phyloP scores from a whole-genome alignment of 176 grass and related monocot species.

The Triticum timopheevii region DNA sequence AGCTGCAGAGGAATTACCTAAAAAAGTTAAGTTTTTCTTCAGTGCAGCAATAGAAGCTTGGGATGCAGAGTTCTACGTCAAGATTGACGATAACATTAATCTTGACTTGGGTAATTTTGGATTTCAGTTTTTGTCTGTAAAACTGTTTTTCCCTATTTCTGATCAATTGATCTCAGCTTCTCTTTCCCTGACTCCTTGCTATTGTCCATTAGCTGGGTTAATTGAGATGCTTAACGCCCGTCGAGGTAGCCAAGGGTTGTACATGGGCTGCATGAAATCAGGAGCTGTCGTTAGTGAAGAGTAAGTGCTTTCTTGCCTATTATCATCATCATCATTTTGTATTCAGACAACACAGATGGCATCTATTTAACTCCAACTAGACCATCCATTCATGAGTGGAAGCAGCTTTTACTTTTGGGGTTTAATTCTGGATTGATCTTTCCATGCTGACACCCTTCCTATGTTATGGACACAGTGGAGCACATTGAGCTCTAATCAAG shows the following conservation, averaged over 20 bases:
- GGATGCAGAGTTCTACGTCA: slow-evolving; percentile 95
- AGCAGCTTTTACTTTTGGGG: neutral
- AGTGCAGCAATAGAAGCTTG: slow-evolving; percentile 84
- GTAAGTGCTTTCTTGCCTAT: slow-evolving; percentile 49
- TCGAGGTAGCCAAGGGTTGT: slow-evolving; percentile 59
- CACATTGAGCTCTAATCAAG: neutral
- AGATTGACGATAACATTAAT: slow-evolving; percentile 95
- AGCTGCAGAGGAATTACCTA: slow-evolving; percentile 84
- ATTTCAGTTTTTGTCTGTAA: neutral
- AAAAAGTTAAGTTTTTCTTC: slow-evolving; percentile 96
- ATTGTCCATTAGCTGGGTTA: slow-evolving; percentile 60
- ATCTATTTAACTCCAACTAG: neutral
- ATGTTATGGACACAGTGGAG: neutral
- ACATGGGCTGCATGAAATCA: slow-evolving; percentile 99
- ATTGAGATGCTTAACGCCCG: slow-evolving; percentile 90
- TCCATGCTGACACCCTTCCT: neutral
- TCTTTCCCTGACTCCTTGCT: slow-evolving; percentile 2
- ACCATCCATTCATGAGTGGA: neutral
- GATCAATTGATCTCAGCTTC: slow-evolving; percentile 29
- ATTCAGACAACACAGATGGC: neutral
- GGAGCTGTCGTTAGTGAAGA: slow-evolving; percentile 89
- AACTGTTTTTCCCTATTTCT: neutral
- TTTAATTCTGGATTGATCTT: slow-evolving; percentile 7
- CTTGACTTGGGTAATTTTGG: slow-evolving; percentile 63
- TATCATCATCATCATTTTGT: slow-evolving; percentile 4